Conservation (phyloP, 495 filamentous ascomycete genomes). For the Hyaloscypha finlandica region DNA sequence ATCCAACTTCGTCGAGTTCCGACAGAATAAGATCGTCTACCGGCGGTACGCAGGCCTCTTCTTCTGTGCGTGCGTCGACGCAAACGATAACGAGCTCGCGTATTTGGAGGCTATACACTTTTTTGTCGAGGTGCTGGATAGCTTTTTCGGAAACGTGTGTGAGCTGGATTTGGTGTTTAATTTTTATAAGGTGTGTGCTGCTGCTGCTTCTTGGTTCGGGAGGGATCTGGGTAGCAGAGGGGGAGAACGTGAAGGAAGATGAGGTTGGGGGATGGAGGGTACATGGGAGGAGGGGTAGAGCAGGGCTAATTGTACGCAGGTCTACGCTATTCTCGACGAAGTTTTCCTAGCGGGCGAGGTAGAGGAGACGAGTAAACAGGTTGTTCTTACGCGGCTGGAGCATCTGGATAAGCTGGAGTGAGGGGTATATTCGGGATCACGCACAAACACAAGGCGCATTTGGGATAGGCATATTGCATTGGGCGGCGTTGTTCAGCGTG, state of each 20-base stretch:
- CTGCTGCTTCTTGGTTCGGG: not conserved
- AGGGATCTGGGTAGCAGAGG: not conserved
- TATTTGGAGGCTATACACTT: constrained; percentile 99
- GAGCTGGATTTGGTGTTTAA: constrained; percentile 99
- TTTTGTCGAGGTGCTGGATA: constrained; percentile 97
- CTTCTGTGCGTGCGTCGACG: constrained; percentile 98
- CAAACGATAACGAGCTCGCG: constrained; percentile 97
- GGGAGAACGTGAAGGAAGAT: too few relatives aligned
- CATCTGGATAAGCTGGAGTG: constrained; percentile 96
- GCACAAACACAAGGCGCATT: not conserved
- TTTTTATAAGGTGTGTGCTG: constrained; percentile 74
- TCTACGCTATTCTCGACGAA: constrained; percentile 98
- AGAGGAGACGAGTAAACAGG: constrained; percentile 97
- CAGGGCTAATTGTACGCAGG: constrained; percentile 48
- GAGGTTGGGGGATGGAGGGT: not conserved
- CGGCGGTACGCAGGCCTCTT: constrained; percentile 95
- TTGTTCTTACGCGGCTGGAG: constrained; percentile 90
- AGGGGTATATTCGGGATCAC: not conserved
- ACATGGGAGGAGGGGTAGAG: not conserved
- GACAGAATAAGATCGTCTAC: constrained; percentile 92
- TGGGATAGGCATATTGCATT: not conserved
- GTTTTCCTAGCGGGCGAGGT: constrained; percentile 96
- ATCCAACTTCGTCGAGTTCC: constrained; percentile 97
- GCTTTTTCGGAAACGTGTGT: constrained; percentile 98
- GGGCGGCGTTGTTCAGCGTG: constrained; percentile 14